These are phyloP conservation scores for Schwanniomyces vanrijiae DNA, from an alignment of 805 yeast genomes.

Conservation along the genomic window DNA sequence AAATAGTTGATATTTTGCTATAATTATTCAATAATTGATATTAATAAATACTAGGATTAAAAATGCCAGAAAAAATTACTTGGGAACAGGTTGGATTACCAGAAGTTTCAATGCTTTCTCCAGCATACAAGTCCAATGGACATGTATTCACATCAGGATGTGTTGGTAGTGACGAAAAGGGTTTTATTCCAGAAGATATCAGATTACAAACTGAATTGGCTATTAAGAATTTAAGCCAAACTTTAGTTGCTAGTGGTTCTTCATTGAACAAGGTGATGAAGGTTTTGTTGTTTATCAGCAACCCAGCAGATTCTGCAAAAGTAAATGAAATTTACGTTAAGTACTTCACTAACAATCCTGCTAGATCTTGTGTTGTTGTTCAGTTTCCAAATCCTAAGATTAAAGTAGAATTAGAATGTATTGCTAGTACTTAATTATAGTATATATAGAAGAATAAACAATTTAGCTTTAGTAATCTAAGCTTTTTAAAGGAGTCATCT, in stretches of 20 bases:
- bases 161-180: conserved; percentile 28
- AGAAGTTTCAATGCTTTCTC: conserved; percentile 1
- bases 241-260: conserved; percentile 43
- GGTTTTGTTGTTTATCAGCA: conserved; percentile 45
- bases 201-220: conserved; percentile 44
- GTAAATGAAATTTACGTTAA: conserved; percentile 45
- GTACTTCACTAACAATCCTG: conserved; percentile 46
- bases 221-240: conserved; percentile 36
- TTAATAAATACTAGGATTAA: too few species aligned
- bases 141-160: conserved; percentile 18
- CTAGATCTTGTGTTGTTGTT: conserved; percentile 50
- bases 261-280: conserved; percentile 44
- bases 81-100: conserved; percentile 9
- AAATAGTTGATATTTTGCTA: neutral
- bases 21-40: too few species aligned
- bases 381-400: conserved; percentile 45
- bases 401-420: conserved; percentile 49
- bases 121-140: conserved; percentile 14
- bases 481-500: too few species aligned
- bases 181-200: conserved; percentile 35
- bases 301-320: conserved; percentile 35
- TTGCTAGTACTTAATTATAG: conserved; percentile 25
- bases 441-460: neutral
- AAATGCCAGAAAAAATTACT: conserved; percentile 5
- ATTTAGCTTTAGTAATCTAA: too few species aligned